Base-by-base conservation (phyloP, 2,329 filamentous ascomycete species). In the Calonectria pteridis region DNA sequence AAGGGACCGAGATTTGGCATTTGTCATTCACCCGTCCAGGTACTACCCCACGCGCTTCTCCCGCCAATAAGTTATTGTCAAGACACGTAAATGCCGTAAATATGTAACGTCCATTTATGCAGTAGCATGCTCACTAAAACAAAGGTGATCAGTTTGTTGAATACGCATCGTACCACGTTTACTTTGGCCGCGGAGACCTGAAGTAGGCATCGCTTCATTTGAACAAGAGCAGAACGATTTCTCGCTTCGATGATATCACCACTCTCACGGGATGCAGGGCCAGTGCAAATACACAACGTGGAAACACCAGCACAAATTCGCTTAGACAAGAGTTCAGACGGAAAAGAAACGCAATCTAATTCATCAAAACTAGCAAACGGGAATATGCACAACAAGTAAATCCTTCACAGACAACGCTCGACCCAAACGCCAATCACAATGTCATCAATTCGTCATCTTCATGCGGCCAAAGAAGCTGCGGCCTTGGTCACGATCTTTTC, bases 401-500 rank as follows among this genome's bases (percentile, higher is more conserved):
- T 28, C n/a, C 3, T 18, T 6, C 23, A 35, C 7, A 26, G 23
- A 23, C 33, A 37, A 33, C 31, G n/a, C 35, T 26, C 23, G 40
- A 40, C 55, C 55, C 23, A 62, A 40, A 62, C 33, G 37, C 55
- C 35, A 62, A 20, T 55, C 10, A 20, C 20, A 40, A 28, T 20
- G 6, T 62, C 55, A 40, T 62, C 35, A 18, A 62, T 23, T 23
- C 55, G 10, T 43, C 13, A 29, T 40, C 5, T 29, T 31, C 28
- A 62, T 62, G 35, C 14, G 16, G 55, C 35, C 35, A 62, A 40
- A 3, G 66, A 66, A 40, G 71, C 50, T 6, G 58, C 66, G n/a
- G 66, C 71, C 67, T 74, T 74, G 35, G 51, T 16, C 23, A 77
- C 72, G 50, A 83, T 73, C 70, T 79, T 82, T 71, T 83, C 80